Conservation (phyloP, 1,139 yeast genomes). For the Nakaseomyces bracarensis region DNA sequence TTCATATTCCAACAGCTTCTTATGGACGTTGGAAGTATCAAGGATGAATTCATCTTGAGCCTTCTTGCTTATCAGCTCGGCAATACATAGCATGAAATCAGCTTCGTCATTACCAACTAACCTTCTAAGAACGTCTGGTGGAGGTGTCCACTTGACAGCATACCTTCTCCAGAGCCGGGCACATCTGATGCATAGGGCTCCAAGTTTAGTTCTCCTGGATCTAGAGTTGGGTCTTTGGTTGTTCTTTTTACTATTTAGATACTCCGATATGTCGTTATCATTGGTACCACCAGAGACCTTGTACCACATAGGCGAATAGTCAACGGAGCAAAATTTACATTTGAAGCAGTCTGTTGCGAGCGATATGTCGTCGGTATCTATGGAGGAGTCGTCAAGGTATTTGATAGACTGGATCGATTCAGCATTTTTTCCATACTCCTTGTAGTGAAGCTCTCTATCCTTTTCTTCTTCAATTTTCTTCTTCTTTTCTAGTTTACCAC, state of each 20-base stretch:
- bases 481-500: constrained; percentile 78
- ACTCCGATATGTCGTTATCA: constrained; percentile 40
- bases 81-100: constrained; percentile 16
- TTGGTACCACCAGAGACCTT: constrained; percentile 50
- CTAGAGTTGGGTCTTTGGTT: constrained; percentile 31
- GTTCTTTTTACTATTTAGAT: constrained; percentile 19
- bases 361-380: constrained; percentile 27
- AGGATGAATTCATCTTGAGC: constrained; percentile 14
- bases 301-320: constrained; percentile 33
- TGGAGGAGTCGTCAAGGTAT: constrained; percentile 37
- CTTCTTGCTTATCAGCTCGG: constrained; percentile 18
- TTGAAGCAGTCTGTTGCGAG: constrained; percentile 20
- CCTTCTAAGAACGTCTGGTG: constrained; percentile 55
- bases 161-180: constrained; percentile 88
- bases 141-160: constrained; percentile 84
- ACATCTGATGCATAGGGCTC: constrained; percentile 76
- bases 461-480: constrained; percentile 36
- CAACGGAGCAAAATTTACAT: constrained; percentile 31
- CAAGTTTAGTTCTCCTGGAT: constrained; percentile 28
- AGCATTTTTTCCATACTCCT: constrained; percentile 12
- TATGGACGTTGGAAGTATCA: constrained; percentile 24
- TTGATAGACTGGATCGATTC: constrained; percentile 17
- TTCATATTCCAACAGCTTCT: constrained; percentile 62
- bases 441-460: constrained; percentile 8
- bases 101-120: constrained; percentile 21